Conservation (phyloP, 345 rosid species). For the Citrus glauca region DNA sequence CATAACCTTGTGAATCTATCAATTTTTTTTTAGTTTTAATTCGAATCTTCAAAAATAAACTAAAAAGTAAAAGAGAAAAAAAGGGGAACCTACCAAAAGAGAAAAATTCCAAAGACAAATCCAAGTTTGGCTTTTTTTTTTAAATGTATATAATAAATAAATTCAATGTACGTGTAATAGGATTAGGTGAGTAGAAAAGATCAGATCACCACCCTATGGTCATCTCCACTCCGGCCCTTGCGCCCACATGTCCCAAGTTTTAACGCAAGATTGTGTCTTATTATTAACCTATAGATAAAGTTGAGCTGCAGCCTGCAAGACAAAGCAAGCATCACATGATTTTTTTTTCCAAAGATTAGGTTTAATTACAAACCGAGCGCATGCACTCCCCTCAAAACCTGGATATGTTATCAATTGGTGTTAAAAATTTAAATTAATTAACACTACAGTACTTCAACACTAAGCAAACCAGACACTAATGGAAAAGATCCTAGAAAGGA, state of each 20-base stretch:
- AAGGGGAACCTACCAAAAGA: too few species aligned
- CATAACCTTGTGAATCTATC: too few species aligned
- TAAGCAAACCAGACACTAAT: slow-evolving; percentile 8
- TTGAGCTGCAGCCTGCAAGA: not conserved
- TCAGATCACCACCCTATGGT: not conserved
- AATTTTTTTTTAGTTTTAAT: too few species aligned
- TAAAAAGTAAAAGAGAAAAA: not conserved
- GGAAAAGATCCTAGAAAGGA: not conserved
- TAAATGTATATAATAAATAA: not conserved
- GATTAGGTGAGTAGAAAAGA: slow-evolving; percentile 15
- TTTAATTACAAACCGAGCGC: not conserved
- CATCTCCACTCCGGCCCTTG: slow-evolving; percentile 20
- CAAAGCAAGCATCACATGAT: slow-evolving; percentile 15
- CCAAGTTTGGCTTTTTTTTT: not conserved
- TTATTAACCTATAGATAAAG: not conserved
- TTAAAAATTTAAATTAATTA: too few species aligned
- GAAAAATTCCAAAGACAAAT: not conserved
- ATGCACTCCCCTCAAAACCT: slow-evolving; percentile 18
- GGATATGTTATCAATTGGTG: not conserved
- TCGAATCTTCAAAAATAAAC: not conserved
- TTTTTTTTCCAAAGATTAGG: not conserved
- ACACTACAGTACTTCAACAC: not conserved
- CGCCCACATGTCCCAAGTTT: slow-evolving; percentile 31
- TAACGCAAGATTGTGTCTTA: slow-evolving; percentile 12
- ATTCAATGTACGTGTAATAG: not conserved